Evolutionary conservation across 1,284 basidiomycete genomes (phyloP).

Genomic region (Calocybe gambosa): DNA sequence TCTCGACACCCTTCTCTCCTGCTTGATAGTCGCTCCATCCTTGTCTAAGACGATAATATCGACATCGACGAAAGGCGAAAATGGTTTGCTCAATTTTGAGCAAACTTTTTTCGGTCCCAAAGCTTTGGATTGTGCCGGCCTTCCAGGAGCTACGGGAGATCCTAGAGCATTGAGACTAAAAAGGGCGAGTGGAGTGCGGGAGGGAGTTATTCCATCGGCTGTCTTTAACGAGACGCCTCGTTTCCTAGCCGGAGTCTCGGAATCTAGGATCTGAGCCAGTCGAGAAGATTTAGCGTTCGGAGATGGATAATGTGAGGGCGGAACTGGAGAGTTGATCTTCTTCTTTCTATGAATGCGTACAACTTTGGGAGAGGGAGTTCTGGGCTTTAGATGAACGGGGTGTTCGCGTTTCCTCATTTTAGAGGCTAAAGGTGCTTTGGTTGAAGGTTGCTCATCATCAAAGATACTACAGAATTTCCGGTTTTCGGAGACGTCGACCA

Average conservation of each 20-base stretch:
- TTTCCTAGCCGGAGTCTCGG: slow-evolving; percentile 10
- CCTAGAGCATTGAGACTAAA: slow-evolving; percentile 36
- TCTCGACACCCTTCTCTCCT: slow-evolving; percentile 46
- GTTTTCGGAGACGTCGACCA: slow-evolving; percentile 46
- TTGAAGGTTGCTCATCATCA: slow-evolving; percentile 34
- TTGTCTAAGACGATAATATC: slow-evolving; percentile 64
- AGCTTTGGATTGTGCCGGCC: slow-evolving; percentile 19
- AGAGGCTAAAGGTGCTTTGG: slow-evolving; percentile 31
- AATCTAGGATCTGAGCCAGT: slow-evolving; percentile 23
- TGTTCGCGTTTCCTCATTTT: slow-evolving; percentile 46
- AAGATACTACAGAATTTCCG: slow-evolving; percentile 28
- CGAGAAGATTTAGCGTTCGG: slow-evolving; percentile 22
- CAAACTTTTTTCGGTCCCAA: slow-evolving; percentile 26
- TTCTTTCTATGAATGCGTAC: slow-evolving; percentile 34
- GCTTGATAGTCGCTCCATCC: slow-evolving; percentile 46
- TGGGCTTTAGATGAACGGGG: slow-evolving; percentile 23
- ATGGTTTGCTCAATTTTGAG: slow-evolving; percentile 29
- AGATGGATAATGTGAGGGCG: slow-evolving; percentile 12
- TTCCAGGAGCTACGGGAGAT: slow-evolving; percentile 30
- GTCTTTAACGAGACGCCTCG: slow-evolving; percentile 13
- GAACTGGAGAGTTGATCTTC: slow-evolving; percentile 24
- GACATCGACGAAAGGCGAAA: slow-evolving; percentile 48
- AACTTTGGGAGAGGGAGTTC: slow-evolving; percentile 28
- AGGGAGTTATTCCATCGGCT: slow-evolving; percentile 19
- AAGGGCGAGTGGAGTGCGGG: slow-evolving; percentile 37